Evolutionary conservation across 768 basidiomycete species (phyloP).

Genomic region (Neoboletus subvelutipes): DNA sequence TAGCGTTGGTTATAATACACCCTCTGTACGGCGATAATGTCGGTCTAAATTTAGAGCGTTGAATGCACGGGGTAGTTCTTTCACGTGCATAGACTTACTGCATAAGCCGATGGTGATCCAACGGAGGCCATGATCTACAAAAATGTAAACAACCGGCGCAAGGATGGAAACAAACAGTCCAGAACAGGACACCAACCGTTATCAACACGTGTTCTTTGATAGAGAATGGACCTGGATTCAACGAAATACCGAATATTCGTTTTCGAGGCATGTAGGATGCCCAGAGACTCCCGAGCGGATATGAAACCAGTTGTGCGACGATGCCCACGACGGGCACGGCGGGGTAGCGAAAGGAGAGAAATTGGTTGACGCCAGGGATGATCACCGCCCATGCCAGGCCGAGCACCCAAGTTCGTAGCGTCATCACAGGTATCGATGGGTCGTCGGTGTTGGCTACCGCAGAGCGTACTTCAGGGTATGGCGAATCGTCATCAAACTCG

Average conservation of each 20-base stretch:
- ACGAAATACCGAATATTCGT: slow-evolving; percentile 54
- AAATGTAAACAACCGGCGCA: slow-evolving; percentile 24
- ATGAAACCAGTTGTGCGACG: slow-evolving; percentile 70
- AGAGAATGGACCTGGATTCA: slow-evolving; percentile 77
- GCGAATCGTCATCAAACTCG: slow-evolving; percentile 57
- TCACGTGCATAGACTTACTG: slow-evolving; percentile 33
- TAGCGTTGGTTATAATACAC: slow-evolving; percentile 69
- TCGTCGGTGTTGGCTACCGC: slow-evolving; percentile 74
- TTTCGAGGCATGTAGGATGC: slow-evolving; percentile 53
- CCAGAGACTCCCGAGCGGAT: slow-evolving; percentile 63
- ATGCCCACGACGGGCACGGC: slow-evolving; percentile 60
- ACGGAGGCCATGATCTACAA: slow-evolving; percentile 54
- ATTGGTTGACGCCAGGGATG: slow-evolving; percentile 66
- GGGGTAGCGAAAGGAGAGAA: slow-evolving; percentile 78
- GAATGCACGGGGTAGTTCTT: slow-evolving; percentile 1
- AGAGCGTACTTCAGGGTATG: slow-evolving; percentile 71
- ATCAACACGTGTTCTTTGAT: slow-evolving; percentile 76
- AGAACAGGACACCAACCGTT: slow-evolving; percentile 41
- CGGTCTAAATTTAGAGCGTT: slow-evolving; percentile 40
- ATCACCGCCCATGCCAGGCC: slow-evolving; percentile 71
- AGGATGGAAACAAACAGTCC: slow-evolving; percentile 31
- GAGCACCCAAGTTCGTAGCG: slow-evolving; percentile 68
- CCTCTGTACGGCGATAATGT: slow-evolving; percentile 73
- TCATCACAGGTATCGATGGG: slow-evolving; percentile 56
- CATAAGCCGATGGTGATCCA: slow-evolving; percentile 61